A percentile compares a stretch with the other conserved stretches of the same genome.
These are phyloP conservation scores for Cunninghamia lanceolata DNA, from an alignment of 75 land plant species.

Conservation along the genomic window DNA sequence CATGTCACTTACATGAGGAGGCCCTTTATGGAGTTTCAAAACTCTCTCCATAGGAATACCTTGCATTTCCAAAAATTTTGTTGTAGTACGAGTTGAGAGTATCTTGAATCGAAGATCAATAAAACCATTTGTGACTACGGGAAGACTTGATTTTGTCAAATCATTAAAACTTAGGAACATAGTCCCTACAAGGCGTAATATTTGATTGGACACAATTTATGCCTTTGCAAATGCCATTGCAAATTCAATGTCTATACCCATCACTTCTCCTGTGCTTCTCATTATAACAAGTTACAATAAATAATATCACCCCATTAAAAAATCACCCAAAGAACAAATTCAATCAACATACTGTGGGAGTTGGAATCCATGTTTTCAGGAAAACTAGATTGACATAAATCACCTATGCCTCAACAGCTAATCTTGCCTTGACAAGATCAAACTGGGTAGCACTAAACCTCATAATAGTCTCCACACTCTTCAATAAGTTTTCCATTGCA, in stretches of 20 bases:
- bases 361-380: conserved; percentile 83
- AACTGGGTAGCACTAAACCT: conserved; percentile 74
- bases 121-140: conserved; percentile 69
- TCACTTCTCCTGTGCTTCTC: conserved; percentile 99
- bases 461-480: conserved; percentile 62
- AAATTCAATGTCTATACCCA: conserved; percentile 85
- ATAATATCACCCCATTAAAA: too few relatives aligned
- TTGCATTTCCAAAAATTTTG: conserved; percentile 56
- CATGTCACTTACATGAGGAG: conserved; percentile 97
- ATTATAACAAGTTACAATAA: too few relatives aligned
- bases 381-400: conserved; percentile 77
- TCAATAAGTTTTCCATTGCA: conserved; percentile 78
- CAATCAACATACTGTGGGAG: conserved; percentile 58
- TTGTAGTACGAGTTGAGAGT: conserved; percentile 83
- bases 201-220: conserved; percentile 93
- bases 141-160: conserved; percentile 64
- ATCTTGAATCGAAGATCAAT: conserved; percentile 65
- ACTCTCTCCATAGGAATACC: too few relatives aligned
- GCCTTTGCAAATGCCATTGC: conserved; percentile 93
- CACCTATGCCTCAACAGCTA: conserved; percentile 80
- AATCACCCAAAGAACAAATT: too few relatives aligned
- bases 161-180: conserved; percentile 94
- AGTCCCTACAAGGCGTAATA: conserved; percentile 77
- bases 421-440: conserved; percentile 74
- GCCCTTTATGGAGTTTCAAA: conserved; percentile 96